phyloP scores from a whole-genome alignment of 768 basidiomycete species.

The Trametes maxima region DNA sequence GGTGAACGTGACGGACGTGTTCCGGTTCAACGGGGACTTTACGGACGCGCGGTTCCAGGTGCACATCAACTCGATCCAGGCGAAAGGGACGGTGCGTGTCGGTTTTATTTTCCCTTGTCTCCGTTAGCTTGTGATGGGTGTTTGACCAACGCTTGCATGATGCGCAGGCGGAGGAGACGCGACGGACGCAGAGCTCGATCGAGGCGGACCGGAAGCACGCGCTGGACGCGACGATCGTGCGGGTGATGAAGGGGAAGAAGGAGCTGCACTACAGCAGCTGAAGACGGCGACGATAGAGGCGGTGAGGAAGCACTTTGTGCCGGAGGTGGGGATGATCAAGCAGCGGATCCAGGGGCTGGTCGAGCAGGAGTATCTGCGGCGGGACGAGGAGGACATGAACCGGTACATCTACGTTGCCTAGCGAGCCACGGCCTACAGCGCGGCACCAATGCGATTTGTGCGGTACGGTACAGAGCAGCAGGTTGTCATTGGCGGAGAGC shows the following conservation, averaged over 20 bases:
- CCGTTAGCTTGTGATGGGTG: background rate
- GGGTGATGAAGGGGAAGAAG: conserved; percentile 94
- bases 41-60: conserved; percentile 76
- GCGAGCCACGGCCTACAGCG: background rate
- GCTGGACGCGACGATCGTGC: conserved; percentile 93
- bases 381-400: conserved; percentile 72
- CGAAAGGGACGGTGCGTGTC: conserved; percentile 78
- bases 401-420: conserved; percentile 84
- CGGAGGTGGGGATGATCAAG: conserved; percentile 85
- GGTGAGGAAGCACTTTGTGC: conserved; percentile 86
- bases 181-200: conserved; percentile 78
- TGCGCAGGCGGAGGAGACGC: conserved; percentile 81
- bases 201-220: conserved; percentile 85
- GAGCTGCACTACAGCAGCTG: conserved; percentile 76
- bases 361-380: conserved; percentile 82
- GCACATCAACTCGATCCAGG: conserved; percentile 95
- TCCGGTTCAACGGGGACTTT: conserved; percentile 83
- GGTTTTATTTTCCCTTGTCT: background rate
- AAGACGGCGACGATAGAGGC: conserved; percentile 84
- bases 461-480: background rate
- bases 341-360: conserved; percentile 79
- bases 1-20: conserved; percentile 73
- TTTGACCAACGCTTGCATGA: background rate
- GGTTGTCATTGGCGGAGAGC: background rate
- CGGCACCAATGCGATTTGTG: too few relatives aligned